Percentiles rank a stretch among this genome's conserved stretches.
Conservation (phyloP, 352 stramenopile species). For the Heterotrichella gracilis region DNA sequence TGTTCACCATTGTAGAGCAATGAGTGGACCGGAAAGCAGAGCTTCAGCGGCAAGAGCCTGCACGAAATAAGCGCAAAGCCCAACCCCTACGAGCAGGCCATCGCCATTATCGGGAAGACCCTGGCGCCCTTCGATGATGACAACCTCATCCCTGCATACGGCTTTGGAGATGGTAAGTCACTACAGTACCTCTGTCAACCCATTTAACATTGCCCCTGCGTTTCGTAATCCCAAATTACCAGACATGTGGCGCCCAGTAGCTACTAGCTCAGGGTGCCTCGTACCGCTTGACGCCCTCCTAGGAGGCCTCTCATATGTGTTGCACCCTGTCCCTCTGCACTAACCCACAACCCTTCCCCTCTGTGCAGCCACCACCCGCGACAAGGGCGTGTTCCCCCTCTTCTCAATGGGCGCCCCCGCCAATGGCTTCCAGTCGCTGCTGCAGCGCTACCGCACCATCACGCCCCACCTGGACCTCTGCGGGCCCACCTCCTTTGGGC, state of each 20-base stretch:
- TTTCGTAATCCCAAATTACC: too few relatives aligned
- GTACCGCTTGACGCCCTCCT: too few relatives aligned
- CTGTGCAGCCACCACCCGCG: constrained; percentile 25
- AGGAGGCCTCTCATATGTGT: too few relatives aligned
- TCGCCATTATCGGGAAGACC: constrained; percentile 34
- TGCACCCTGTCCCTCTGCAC: too few relatives aligned
- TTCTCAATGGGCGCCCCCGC: constrained; percentile 23
- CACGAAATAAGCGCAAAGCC: constrained; percentile 29
- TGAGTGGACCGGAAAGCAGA: constrained; percentile 32
- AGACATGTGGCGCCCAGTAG: too few relatives aligned
- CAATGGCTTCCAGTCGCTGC: constrained; percentile 29
- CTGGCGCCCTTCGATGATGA: constrained; percentile 38
- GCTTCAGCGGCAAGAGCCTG: constrained; percentile 29
- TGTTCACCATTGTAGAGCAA: too few relatives aligned
- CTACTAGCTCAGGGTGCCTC: too few relatives aligned
- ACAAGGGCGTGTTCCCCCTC: constrained; percentile 27
- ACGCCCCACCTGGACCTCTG: constrained; percentile 29
- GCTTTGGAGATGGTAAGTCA: constrained; percentile 35
- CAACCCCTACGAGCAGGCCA: constrained; percentile 39
- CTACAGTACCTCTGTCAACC: too few relatives aligned
- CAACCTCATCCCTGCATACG: constrained; percentile 35
- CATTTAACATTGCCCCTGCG: too few relatives aligned
- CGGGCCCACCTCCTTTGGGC: constrained; percentile 31
- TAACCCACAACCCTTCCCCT: too few relatives aligned
- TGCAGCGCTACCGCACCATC: constrained; percentile 29